phyloP scores from a whole-genome alignment of 1,284 basidiomycete genomes.

The Trametes polyzona region DNA sequence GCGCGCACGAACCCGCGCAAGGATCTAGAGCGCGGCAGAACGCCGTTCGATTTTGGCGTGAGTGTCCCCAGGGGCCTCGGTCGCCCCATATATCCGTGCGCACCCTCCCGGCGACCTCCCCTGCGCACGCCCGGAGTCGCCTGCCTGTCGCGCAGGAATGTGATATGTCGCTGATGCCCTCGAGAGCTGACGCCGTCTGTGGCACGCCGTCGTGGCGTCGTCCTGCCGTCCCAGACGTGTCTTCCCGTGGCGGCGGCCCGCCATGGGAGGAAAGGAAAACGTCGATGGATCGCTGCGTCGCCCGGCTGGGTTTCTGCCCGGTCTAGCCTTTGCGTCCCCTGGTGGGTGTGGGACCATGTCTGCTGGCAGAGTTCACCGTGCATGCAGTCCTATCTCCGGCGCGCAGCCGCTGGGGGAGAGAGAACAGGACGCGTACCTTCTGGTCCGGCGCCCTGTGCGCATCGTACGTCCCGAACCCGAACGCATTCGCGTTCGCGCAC shows the following conservation, averaged over 20 bases:
- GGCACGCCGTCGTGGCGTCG: constrained; percentile 14
- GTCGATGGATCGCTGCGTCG: constrained; percentile 3
- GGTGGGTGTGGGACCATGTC: constrained; percentile 5
- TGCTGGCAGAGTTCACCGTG: background rate
- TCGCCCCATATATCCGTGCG: constrained; percentile 3
- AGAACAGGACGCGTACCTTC: no score
- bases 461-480: no score
- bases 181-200: no score
- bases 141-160: constrained; percentile 15
- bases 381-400: constrained; percentile 12
- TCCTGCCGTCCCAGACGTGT: background rate
- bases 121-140: no score
- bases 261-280: constrained; percentile 12
- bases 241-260: constrained; percentile 4
- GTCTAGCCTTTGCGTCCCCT: constrained; percentile 3
- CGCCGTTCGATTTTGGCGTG: constrained; percentile 10
- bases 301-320: constrained; percentile 6
- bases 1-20: background rate
- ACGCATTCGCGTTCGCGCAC: background rate
- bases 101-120: background rate
- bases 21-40: constrained; percentile 15
- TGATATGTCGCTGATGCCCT: constrained; percentile 10
- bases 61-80: constrained; percentile 9
- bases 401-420: background rate
- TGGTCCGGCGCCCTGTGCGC: background rate